Base-by-base conservation (phyloP, 2,329 filamentous ascomycete genomes). In the Fusarium sp. region DNA sequence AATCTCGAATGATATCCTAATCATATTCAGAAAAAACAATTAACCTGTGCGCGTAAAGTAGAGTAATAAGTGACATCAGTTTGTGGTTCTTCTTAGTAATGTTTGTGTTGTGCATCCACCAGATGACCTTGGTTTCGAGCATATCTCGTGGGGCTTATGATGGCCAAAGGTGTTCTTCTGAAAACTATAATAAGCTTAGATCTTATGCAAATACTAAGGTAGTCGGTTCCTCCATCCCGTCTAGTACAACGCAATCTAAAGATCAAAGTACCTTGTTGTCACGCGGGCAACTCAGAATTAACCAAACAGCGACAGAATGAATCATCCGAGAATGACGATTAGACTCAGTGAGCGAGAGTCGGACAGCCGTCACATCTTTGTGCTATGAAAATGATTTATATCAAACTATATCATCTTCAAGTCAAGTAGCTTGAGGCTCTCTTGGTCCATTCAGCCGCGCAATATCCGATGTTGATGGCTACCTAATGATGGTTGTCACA, bases 391-490 rank as follows among this genome's bases (percentile, higher is more conserved):
- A 10, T 8, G 20, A 15, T 18, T 30, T 47, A 15, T 14, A 24
- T 28, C 10, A 55, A 64, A 32, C 17, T 14, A n/a, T 28, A 36
- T 56, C 7, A 22, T 12, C 4, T 26, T 66, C 15, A 42, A 41
- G 30, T n/a, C 22, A 28, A 47, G 53, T 17, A 53, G 12, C 22
- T 63, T 69, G 66, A 48, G 62, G 62, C 62, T 66, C 62, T 38
- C 58, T 41, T 26, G 36, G 20, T 30, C 47, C 28, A 47, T 48
- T 51, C n/a, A 36, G 56, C 66, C 63, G 48, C 41, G 55, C 55
- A 69, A 68, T 68, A 62, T 47, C 66, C 63, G 59, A 50, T 59
- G 41, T 45, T 47, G 44, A 54, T 50, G 48, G 30, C 17, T 24
- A 26, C 24, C 24, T 26, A 18, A 14, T 28, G 26, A 50, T 50